A percentile compares a stretch with the other conserved stretches of the same genome.
Conservation (phyloP, 495 filamentous ascomycete species). For the Penicillium samsonianum region DNA sequence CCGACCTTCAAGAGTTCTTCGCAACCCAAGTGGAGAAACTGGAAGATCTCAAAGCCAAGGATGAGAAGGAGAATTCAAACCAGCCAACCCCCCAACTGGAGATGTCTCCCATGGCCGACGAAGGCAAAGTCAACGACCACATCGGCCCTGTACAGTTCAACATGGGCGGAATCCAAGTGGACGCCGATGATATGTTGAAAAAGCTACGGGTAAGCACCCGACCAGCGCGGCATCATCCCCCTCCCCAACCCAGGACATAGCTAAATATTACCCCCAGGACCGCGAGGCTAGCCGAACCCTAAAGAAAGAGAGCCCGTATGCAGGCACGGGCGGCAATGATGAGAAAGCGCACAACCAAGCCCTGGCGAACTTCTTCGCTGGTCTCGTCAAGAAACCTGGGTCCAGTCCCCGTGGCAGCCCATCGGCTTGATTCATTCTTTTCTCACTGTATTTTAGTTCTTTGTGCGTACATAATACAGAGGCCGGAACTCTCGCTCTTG, state of each 20-base stretch:
- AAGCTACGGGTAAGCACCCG: conserved; percentile 68
- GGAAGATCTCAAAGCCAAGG: conserved; percentile 65
- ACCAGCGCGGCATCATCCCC: neutral
- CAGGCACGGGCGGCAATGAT: conserved; percentile 52
- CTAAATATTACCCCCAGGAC: conserved; percentile 40
- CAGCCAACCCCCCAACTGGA: conserved; percentile 45
- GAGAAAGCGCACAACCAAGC: conserved; percentile 67
- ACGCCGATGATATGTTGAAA: conserved; percentile 93
- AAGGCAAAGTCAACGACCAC: conserved; percentile 76
- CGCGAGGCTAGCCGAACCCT: conserved; percentile 57
- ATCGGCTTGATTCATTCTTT: conserved; percentile 32
- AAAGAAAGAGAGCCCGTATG: conserved; percentile 39
- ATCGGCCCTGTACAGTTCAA: conserved; percentile 97
- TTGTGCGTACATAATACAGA: conserved; percentile 36
- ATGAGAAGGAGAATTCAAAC: conserved; percentile 55
- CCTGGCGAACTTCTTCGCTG: conserved; percentile 66
- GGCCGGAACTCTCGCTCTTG: conserved; percentile 34
- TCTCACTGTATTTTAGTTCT: conserved; percentile 38
- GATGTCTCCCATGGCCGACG: conserved; percentile 48
- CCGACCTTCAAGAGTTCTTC: conserved; percentile 81
- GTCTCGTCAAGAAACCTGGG: conserved; percentile 60
- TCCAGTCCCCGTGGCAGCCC: conserved; percentile 47
- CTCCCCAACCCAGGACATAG: neutral
- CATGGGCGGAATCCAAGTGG: conserved; percentile 94
- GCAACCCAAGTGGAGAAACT: conserved; percentile 69